Evolutionary conservation across 805 yeast species (phyloP).

Genomic region (Ogataea thermomethanolica): DNA sequence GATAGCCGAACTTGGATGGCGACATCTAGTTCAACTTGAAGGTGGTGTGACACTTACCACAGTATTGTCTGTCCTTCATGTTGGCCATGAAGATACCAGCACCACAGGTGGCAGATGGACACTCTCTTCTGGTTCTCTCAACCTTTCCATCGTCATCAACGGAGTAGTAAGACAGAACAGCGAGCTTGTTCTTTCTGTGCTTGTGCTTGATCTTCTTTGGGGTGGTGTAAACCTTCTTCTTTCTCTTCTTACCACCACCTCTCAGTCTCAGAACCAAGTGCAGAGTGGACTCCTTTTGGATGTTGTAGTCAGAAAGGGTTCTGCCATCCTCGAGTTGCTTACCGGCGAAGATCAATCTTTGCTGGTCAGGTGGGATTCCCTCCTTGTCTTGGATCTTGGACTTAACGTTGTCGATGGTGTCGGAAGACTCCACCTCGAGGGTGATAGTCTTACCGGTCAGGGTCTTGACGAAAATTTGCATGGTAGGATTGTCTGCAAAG

Average conservation of each 20-base stretch:
- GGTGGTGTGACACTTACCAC: constrained; percentile 99
- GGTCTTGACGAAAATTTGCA: constrained; percentile 79
- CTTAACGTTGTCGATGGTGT: constrained; percentile 98
- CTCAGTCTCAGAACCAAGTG: constrained; percentile 96
- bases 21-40: constrained; percentile 48
- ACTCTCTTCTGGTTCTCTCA: constrained; percentile 98
- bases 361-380: constrained; percentile 99
- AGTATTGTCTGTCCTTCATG: constrained; percentile 98
- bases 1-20: background rate
- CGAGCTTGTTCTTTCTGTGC: constrained; percentile 99
- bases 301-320: constrained; percentile 98
- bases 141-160: constrained; percentile 98
- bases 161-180: constrained; percentile 99
- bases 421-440: constrained; percentile 98
- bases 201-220: constrained; percentile 99
- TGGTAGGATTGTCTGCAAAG: constrained; percentile 39
- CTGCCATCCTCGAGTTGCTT: constrained; percentile 99
- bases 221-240: constrained; percentile 99
- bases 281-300: constrained; percentile 98
- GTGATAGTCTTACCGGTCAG: constrained; percentile 93
- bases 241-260: constrained; percentile 99
- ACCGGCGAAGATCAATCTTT: constrained; percentile 99
- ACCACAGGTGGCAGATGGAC: constrained; percentile 91
- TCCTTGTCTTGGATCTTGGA: constrained; percentile 99
- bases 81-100: constrained; percentile 99